A percentile compares a stretch with the other conserved stretches of the same genome.
Conservation (phyloP, 768 basidiomycete species). For the Tubosaeta sp. region DNA sequence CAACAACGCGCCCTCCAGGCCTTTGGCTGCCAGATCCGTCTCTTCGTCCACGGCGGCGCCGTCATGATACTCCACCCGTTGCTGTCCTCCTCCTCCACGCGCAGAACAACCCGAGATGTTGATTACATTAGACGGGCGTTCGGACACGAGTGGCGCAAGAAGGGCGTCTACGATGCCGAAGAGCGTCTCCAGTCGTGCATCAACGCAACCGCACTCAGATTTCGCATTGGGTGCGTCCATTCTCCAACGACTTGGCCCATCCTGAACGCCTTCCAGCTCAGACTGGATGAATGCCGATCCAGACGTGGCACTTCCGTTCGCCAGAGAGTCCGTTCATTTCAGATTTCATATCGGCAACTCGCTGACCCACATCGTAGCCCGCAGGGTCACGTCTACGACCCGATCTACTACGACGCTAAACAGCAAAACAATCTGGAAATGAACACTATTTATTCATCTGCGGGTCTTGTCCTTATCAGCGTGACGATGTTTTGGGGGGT, state of each 20-base stretch:
- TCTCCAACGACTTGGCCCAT: neutral
- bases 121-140: slow-evolving; percentile 66
- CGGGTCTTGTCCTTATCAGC: slow-evolving; percentile 53
- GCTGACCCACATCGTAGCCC: slow-evolving; percentile 16
- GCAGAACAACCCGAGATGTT: slow-evolving; percentile 59
- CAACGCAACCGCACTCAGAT: slow-evolving; percentile 44
- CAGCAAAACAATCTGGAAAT: slow-evolving; percentile 45
- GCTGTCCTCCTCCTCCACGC: slow-evolving; percentile 35
- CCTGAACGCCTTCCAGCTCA: slow-evolving; percentile 13
- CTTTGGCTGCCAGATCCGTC: slow-evolving; percentile 50
- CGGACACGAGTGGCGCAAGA: slow-evolving; percentile 45
- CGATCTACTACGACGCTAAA: slow-evolving; percentile 53
- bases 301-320: slow-evolving; percentile 66
- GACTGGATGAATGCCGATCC: slow-evolving; percentile 82
- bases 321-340: slow-evolving; percentile 46
- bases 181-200: slow-evolving; percentile 56
- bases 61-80: slow-evolving; percentile 65
- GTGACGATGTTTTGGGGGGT: slow-evolving; percentile 72
- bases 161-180: slow-evolving; percentile 49
- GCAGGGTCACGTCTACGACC: slow-evolving; percentile 43
- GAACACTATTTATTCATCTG: slow-evolving; percentile 57
- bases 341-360: neutral
- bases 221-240: slow-evolving; percentile 39
- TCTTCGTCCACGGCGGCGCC: slow-evolving; percentile 73
- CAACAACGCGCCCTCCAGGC: slow-evolving; percentile 41